phyloP scores from a whole-genome alignment of 2,329 filamentous ascomycete genomes.

The Aspergillus brasiliensis region DNA sequence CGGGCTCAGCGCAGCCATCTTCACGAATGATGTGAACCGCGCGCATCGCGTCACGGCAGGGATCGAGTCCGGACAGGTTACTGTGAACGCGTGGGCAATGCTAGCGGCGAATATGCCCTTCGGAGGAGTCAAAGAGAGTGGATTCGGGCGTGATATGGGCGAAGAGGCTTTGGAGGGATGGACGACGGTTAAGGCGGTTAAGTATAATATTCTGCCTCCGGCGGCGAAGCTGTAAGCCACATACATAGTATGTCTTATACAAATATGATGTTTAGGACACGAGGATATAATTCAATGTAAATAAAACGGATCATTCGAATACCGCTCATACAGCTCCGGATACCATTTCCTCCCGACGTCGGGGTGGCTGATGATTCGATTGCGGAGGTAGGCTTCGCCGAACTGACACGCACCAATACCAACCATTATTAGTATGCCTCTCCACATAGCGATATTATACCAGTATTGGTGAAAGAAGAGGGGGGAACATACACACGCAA shows the following conservation, averaged over 20 bases:
- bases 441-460: too few species aligned
- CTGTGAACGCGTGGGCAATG: conserved; percentile 32
- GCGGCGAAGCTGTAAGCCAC: neutral
- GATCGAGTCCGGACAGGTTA: conserved; percentile 29
- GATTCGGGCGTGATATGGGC: conserved; percentile 30
- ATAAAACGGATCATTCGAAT: neutral
- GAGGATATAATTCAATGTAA: too few species aligned
- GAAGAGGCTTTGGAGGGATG: neutral
- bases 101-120: conserved; percentile 29
- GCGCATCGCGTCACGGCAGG: conserved; percentile 26
- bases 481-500: conserved; percentile 34
- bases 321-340: conserved; percentile 30
- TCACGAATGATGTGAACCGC: conserved; percentile 28
- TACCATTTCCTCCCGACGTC: conserved; percentile 41
- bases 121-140: conserved; percentile 32
- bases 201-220: neutral
- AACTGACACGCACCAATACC: conserved; percentile 27
- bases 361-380: conserved; percentile 40
- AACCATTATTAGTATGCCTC: too few species aligned
- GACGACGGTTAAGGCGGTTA: conserved; percentile 1
- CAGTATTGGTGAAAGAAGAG: too few species aligned
- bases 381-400: conserved; percentile 39
- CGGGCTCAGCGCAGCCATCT: conserved; percentile 30
- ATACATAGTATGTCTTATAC: too few species aligned
- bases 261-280: neutral